Base-by-base conservation (phyloP, 495 filamentous ascomycete species). In the Xylaria cubensis region DNA sequence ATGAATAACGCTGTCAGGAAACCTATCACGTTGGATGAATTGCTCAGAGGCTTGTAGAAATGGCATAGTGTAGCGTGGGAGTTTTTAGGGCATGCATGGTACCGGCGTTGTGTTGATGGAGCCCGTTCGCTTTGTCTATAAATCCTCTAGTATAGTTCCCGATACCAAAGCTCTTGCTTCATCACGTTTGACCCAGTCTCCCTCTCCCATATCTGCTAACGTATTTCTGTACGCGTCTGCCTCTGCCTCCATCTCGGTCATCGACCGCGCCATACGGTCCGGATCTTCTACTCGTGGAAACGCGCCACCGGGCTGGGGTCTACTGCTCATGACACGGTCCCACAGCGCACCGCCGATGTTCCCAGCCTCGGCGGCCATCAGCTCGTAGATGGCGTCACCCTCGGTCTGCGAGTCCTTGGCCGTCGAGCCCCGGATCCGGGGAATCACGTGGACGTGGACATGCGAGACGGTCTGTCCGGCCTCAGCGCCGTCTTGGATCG, bases 1-100 rank as follows among this genome's bases (percentile, higher is more conserved):
- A 91, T 93, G 79, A 96, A 93, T 74, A 98, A 98, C 84, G 96
- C 96, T 12, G 96, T 99, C 55, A 88, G 93, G 78, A 98, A 98
- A 80, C 94, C 94, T 4, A 88, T 99, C 72, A 92, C 92, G 50
- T 79, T 99, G 82, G 89, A 90, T 71, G 96, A 99, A 79, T 85
- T 99, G 74, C 82, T 99, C 85, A 86, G 84, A 70, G 91, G 88
- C 12, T 82, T 95, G 59, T 89, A 78, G 61, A 59, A 53, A 39
- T 62, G 46, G 53, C 53, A 66, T 26, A 19, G 4, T 42, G 5
- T 34, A 29, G 51, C 34, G 21, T 56, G 51, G 29, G 46, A 26
- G 56, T 39, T 26, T 26, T 61, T 62, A 29, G 39, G 67, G 63
- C 53, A 53, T 61, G 64, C 64, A 69, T 68, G 50, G 19, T 32